Conservation (phyloP, 768 basidiomycete genomes). For the Paxillus rubicundulus region DNA sequence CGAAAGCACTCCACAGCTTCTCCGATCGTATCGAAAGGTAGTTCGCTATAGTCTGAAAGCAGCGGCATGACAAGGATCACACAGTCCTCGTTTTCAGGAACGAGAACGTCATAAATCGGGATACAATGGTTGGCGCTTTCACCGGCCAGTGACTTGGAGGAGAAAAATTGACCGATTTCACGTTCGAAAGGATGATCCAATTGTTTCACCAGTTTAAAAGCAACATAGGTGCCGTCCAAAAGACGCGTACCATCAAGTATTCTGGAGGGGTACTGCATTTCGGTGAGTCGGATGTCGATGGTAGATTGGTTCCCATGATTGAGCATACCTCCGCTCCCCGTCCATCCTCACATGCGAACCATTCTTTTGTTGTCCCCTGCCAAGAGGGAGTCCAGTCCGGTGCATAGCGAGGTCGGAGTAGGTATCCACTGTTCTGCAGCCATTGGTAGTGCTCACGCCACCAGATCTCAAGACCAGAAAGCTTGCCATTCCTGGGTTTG, state of each 20-base stretch:
- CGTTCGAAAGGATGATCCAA: conserved; percentile 23
- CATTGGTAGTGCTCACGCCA: conserved; percentile 14
- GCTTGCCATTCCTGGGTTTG: not conserved
- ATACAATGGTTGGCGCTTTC: conserved; percentile 34
- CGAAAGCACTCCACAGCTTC: conserved; percentile 34
- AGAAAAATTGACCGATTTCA: conserved; percentile 27
- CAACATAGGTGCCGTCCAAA: conserved; percentile 25
- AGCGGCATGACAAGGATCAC: conserved; percentile 34
- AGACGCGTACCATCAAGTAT: conserved; percentile 31
- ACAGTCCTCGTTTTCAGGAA: not conserved
- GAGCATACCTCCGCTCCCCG: too few species aligned
- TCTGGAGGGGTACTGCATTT: too few species aligned
- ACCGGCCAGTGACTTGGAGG: not conserved
- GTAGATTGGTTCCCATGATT: too few species aligned
- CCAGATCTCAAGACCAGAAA: conserved; percentile 8
- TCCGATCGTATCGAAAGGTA: conserved; percentile 31
- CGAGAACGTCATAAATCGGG: conserved; percentile 27
- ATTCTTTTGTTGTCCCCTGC: not conserved
- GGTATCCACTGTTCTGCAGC: conserved; percentile 15
- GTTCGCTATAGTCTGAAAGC: conserved; percentile 26
- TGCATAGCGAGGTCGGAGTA: conserved; percentile 16
- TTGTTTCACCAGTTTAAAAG: conserved; percentile 25
- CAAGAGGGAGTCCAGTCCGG: conserved; percentile 11
- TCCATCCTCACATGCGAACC: not conserved
- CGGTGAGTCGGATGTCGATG: too few species aligned